Evolutionary conservation across 768 basidiomycete genomes (phyloP).

Genomic region (Floccularia luteovirens): DNA sequence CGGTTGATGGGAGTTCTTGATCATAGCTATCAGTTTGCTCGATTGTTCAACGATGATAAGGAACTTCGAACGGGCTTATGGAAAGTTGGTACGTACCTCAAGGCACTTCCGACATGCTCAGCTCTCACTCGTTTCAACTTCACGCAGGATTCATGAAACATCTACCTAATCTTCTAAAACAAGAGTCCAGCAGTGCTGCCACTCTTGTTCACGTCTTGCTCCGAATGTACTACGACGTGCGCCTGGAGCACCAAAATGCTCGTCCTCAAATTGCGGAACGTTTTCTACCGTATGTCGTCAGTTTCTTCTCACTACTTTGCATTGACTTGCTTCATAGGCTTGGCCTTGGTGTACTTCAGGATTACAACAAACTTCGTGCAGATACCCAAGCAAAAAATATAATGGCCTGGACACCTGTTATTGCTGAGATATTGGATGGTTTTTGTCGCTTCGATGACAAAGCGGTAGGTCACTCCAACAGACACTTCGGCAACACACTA

Average conservation of each 20-base stretch:
- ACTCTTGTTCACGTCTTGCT: constrained; percentile 89
- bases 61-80: constrained; percentile 93
- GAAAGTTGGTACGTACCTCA: constrained; percentile 87
- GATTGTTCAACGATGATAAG: constrained; percentile 97
- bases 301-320: constrained; percentile 1
- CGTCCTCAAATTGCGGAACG: constrained; percentile 74
- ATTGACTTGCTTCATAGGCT: constrained; percentile 42
- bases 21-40: constrained; percentile 96
- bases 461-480: constrained; percentile 52
- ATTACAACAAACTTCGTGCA: constrained; percentile 82
- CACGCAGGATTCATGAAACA: constrained; percentile 99
- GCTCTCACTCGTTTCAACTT: background rate
- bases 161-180: constrained; percentile 92
- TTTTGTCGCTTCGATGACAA: constrained; percentile 87
- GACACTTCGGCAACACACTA: constrained; percentile 5
- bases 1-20: constrained; percentile 93
- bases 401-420: constrained; percentile 96
- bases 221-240: constrained; percentile 88
- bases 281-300: constrained; percentile 53
- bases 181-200: constrained; percentile 95
- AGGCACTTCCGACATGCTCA: background rate
- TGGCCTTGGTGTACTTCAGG: constrained; percentile 79
- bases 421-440: constrained; percentile 90
- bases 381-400: constrained; percentile 96
- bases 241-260: constrained; percentile 81